Conservation (phyloP, 2,329 filamentous ascomycete genomes). For the Ophiostoma piceae region DNA sequence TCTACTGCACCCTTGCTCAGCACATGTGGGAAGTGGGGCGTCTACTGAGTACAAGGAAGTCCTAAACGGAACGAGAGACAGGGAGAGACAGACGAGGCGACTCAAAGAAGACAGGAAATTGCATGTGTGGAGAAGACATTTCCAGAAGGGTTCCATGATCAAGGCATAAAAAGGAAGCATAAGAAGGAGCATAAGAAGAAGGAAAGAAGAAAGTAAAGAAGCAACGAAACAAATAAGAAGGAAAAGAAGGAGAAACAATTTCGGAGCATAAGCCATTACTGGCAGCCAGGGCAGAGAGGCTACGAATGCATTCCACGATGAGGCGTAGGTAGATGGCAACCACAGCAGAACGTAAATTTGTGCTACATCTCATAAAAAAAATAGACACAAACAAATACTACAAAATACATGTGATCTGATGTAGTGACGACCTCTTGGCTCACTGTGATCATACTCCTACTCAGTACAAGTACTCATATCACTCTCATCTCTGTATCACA, state of each 20-base stretch:
- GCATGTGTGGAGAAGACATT: neutral
- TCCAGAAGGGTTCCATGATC: neutral
- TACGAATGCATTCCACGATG: neutral
- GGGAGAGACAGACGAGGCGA: neutral
- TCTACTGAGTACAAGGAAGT: neutral
- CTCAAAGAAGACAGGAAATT: neutral
- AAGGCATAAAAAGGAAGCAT: neutral
- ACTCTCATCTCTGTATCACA: neutral
- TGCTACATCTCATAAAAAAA: too few relatives aligned
- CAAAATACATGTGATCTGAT: neutral
- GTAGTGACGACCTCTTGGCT: too few relatives aligned
- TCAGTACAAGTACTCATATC: neutral
- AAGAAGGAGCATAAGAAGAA: neutral
- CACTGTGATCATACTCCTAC: neutral
- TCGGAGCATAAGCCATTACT: too few relatives aligned
- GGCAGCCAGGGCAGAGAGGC: neutral
- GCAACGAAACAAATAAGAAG: neutral
- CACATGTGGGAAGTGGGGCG: neutral
- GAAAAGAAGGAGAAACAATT: neutral
- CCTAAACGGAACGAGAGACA: neutral
- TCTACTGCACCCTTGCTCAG: neutral
- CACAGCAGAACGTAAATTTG: too few relatives aligned
- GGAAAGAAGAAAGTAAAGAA: neutral
- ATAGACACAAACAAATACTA: neutral
- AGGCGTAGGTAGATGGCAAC: neutral